These are phyloP conservation scores for Talinum fruticosum DNA, from an alignment of 148 eudicot species.

Conservation along the genomic window DNA sequence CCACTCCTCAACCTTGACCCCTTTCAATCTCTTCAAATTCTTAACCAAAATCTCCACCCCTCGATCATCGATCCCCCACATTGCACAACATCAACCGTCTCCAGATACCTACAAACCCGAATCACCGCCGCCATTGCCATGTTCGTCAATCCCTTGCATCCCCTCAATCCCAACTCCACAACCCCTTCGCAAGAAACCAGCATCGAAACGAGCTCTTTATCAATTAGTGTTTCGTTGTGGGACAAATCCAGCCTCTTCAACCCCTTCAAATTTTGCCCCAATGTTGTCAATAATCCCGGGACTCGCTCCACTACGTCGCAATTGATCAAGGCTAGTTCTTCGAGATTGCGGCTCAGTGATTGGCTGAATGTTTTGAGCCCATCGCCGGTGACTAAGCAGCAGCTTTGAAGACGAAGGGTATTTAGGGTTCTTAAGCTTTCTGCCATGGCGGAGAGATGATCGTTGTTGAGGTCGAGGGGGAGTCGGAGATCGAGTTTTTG, in stretches of 20 bases:
- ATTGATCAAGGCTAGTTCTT: constrained; percentile 47
- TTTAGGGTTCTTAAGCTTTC: constrained; percentile 32
- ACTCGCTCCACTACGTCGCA: constrained; percentile 53
- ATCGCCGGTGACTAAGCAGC: constrained; percentile 57
- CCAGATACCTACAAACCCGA: constrained; percentile 39
- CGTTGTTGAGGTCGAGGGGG: constrained; percentile 60
- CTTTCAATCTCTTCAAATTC: constrained; percentile 29
- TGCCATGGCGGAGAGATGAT: constrained; percentile 41
- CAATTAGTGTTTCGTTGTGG: constrained; percentile 45
- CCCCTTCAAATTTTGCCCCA: constrained; percentile 43
- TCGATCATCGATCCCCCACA: constrained; percentile 34
- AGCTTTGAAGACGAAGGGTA: constrained; percentile 46
- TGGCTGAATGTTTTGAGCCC: constrained; percentile 39
- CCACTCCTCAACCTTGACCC: constrained; percentile 35
- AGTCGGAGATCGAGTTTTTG: constrained; percentile 44
- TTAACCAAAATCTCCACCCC: constrained; percentile 36
- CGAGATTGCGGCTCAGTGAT: constrained; percentile 29
- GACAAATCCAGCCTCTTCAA: constrained; percentile 51
- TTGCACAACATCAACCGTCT: constrained; percentile 37
- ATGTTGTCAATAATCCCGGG: constrained; percentile 42
- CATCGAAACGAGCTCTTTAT: constrained; percentile 53
- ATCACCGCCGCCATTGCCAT: constrained; percentile 20
- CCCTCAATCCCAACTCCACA: constrained; percentile 40
- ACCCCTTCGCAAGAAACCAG: constrained; percentile 36
- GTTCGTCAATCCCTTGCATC: constrained; percentile 40